Conservation (phyloP, 2,329 filamentous ascomycete species). For the Epichloe glyceriae region DNA sequence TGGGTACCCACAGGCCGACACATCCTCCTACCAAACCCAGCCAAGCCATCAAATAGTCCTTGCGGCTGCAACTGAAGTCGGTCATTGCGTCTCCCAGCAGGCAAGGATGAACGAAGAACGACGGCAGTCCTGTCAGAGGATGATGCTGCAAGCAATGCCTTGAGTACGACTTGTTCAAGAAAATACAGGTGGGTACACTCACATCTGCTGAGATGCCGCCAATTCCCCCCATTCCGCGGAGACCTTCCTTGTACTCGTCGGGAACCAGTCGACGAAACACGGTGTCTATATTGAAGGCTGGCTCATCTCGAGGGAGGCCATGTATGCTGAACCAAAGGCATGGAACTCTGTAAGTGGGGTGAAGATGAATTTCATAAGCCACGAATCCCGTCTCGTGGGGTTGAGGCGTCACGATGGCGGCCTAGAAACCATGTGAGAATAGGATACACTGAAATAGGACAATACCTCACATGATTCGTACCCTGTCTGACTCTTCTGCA, state of each 20-base stretch:
- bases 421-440: slow-evolving; percentile 22
- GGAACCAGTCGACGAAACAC: slow-evolving; percentile 62
- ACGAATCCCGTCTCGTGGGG: slow-evolving; percentile 33
- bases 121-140: slow-evolving; percentile 62
- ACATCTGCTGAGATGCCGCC: slow-evolving; percentile 68
- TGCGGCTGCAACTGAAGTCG: slow-evolving; percentile 44
- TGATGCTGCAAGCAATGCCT: slow-evolving; percentile 51
- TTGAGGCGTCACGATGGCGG: slow-evolving; percentile 22
- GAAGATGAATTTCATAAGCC: slow-evolving; percentile 62
- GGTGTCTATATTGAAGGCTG: slow-evolving; percentile 49
- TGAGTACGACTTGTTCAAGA: slow-evolving; percentile 17
- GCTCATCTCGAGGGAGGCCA: slow-evolving; percentile 40
- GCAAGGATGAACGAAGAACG: slow-evolving; percentile 90
- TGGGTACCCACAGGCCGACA: slow-evolving; percentile 67
- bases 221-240: slow-evolving; percentile 49
- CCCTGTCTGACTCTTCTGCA: slow-evolving; percentile 38
- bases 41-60: slow-evolving; percentile 77
- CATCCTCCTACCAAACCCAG: slow-evolving; percentile 73
- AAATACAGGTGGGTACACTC: slow-evolving; percentile 26
- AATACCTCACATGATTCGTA: slow-evolving; percentile 16
- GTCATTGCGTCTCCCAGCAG: slow-evolving; percentile 71
- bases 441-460: slow-evolving; percentile 3
- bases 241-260: slow-evolving; percentile 44
- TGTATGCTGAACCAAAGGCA: slow-evolving; percentile 64
- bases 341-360: slow-evolving; percentile 61